Evolutionary conservation across 2,329 filamentous ascomycete genomes (phyloP).

Genomic region (Leptographium flavum): DNA sequence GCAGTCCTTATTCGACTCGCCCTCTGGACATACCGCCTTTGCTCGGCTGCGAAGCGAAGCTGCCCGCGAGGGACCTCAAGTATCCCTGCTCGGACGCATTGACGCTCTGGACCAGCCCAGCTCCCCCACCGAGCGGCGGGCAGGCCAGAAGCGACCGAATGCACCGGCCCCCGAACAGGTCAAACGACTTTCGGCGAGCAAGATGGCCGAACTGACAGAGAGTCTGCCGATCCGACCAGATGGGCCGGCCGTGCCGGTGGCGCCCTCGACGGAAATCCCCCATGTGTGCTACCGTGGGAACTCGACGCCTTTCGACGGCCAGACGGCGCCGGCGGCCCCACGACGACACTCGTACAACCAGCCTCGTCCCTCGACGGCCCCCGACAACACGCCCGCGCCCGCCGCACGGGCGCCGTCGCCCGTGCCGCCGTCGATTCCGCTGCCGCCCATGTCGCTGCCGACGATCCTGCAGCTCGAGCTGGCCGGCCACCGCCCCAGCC

Average conservation of each 20-base stretch:
- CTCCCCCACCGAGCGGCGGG: not conserved
- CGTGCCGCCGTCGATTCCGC: conserved; percentile 40
- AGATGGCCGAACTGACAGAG: conserved; percentile 44
- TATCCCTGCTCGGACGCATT: too few relatives aligned
- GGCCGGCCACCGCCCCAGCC: conserved; percentile 45
- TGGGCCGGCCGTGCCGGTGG: too few relatives aligned
- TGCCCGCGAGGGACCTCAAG: not conserved
- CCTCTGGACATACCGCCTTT: too few relatives aligned
- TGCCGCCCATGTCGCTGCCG: conserved; percentile 52
- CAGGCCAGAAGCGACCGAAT: not conserved
- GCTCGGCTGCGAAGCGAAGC: too few relatives aligned
- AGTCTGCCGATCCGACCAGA: conserved; percentile 47
- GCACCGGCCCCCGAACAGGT: conserved; percentile 19
- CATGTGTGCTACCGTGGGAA: too few relatives aligned
- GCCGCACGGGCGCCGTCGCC: conserved; percentile 26
- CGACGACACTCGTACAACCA: too few relatives aligned
- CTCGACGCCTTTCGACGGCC: too few relatives aligned
- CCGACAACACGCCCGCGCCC: too few relatives aligned
- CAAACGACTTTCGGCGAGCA: conserved; percentile 39
- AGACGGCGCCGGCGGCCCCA: too few relatives aligned
- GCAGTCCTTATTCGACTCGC: too few relatives aligned
- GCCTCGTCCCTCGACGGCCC: not conserved
- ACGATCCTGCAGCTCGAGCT: conserved; percentile 52
- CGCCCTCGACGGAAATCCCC: too few relatives aligned
- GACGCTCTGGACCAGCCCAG: not conserved